These are phyloP conservation scores for Furcasterigmium furcatum DNA, from an alignment of 2,329 filamentous ascomycete species.

Conservation along the genomic window DNA sequence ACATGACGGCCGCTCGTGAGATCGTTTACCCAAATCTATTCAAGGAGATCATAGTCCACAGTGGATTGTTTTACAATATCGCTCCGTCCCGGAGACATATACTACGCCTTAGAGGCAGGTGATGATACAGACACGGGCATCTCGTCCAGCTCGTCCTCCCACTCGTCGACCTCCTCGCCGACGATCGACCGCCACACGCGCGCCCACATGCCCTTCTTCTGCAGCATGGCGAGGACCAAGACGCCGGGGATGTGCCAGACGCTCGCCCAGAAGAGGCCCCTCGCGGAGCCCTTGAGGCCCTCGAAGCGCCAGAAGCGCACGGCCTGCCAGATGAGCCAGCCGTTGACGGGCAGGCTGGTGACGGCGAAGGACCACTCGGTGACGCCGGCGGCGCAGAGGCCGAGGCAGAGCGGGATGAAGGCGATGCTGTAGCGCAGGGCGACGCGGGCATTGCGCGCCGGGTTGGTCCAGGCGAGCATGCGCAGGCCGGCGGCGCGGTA, in stretches of 20 bases:
- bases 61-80: too few species aligned
- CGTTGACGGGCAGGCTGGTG: conserved; percentile 78
- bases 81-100: background rate
- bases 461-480: conserved; percentile 85
- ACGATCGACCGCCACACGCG: conserved; percentile 71
- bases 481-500: conserved; percentile 69
- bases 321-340: conserved; percentile 80
- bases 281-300: conserved; percentile 76
- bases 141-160: conserved; percentile 55
- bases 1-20: too few species aligned
- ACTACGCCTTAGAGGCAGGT: conserved; percentile 2
- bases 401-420: conserved; percentile 84
- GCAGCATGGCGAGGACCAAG: conserved; percentile 83
- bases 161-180: conserved; percentile 51
- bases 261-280: conserved; percentile 92
- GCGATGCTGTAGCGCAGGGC: conserved; percentile 81
- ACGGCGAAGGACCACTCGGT: conserved; percentile 83
- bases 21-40: too few species aligned
- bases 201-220: conserved; percentile 91
- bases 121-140: conserved; percentile 18
- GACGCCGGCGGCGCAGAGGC: conserved; percentile 72
- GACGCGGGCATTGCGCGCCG: conserved; percentile 79
- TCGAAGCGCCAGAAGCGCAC: conserved; percentile 76
- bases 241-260: conserved; percentile 93
- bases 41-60: too few species aligned